These are phyloP conservation scores for Bolboschoenus planiculmis DNA, from an alignment of 176 grass and related monocot genomes.

Conservation along the genomic window DNA sequence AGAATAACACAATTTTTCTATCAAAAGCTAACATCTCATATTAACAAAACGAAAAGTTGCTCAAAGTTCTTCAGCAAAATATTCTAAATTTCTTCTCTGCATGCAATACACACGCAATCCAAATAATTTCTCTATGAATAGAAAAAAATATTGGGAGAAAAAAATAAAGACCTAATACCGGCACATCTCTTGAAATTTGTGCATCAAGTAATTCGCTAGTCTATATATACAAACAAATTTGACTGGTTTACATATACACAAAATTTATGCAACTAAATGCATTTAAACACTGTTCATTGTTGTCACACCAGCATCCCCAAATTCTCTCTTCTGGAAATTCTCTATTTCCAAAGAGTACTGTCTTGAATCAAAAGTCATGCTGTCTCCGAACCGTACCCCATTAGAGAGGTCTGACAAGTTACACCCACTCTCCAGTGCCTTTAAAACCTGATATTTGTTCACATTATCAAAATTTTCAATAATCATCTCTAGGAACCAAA, in stretches of 20 bases:
- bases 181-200: neutral
- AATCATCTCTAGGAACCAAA: neutral
- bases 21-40: neutral
- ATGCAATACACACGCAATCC: neutral
- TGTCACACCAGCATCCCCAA: neutral
- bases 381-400: slow-evolving; percentile 15
- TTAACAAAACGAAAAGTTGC: neutral
- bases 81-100: neutral
- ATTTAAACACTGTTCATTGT: neutral
- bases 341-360: slow-evolving; percentile 17
- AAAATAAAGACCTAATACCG: neutral
- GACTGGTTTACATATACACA: neutral
- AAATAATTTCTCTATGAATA: neutral
- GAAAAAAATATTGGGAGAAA: neutral
- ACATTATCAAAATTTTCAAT: neutral
- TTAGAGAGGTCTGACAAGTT: slow-evolving; percentile 10
- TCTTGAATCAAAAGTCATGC: slow-evolving; percentile 18
- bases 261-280: neutral
- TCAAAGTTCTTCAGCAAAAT: neutral
- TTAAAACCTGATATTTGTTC: slow-evolving; percentile 19
- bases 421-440: slow-evolving; percentile 1
- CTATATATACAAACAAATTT: neutral
- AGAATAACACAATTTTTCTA: neutral
- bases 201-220: neutral
- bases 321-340: slow-evolving; percentile 18